A percentile compares a stretch with the other conserved stretches of the same genome.
These are phyloP conservation scores for Teratosphaeriaceae sp. DNA, from an alignment of 2,329 filamentous ascomycete species.

Conservation along the genomic window DNA sequence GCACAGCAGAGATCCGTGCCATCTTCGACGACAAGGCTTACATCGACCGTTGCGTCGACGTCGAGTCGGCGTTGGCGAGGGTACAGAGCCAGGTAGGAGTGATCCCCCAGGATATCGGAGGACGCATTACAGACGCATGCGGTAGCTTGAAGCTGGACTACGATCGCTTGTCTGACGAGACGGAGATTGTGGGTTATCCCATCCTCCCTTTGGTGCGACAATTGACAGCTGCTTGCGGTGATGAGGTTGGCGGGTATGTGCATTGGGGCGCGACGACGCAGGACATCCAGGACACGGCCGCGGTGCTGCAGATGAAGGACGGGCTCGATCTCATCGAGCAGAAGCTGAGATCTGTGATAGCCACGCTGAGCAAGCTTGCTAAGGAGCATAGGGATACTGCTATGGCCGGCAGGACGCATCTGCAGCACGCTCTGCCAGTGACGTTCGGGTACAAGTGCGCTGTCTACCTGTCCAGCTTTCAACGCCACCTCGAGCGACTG, in stretches of 20 bases:
- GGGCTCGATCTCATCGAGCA: slow-evolving; percentile 16
- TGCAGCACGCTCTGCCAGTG: slow-evolving; percentile 28
- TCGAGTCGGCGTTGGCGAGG: slow-evolving; percentile 20
- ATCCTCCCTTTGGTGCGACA: slow-evolving; percentile 26
- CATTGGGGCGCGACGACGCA: slow-evolving; percentile 29
- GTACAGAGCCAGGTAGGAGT: slow-evolving; percentile 17
- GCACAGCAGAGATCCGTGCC: slow-evolving; percentile 12
- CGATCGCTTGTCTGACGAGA: slow-evolving; percentile 19
- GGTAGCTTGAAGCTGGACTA: slow-evolving; percentile 12
- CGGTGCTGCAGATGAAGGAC: slow-evolving; percentile 22
- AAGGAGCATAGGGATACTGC: slow-evolving; percentile 17
- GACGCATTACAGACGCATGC: slow-evolving; percentile 15
- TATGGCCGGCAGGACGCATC: slow-evolving; percentile 26
- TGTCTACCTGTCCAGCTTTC: slow-evolving; percentile 24
- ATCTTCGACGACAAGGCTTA: slow-evolving; percentile 17
- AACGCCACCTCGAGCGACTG: slow-evolving; percentile 23
- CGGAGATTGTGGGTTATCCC: slow-evolving; percentile 28
- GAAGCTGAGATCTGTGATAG: slow-evolving; percentile 11
- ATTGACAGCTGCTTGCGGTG: slow-evolving; percentile 18
- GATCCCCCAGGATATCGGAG: slow-evolving; percentile 19
- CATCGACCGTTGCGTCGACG: slow-evolving; percentile 16
- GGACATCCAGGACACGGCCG: slow-evolving; percentile 26
- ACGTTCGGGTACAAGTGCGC: slow-evolving; percentile 30
- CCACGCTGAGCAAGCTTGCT: slow-evolving; percentile 12
- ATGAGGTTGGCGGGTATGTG: slow-evolving; percentile 21